Conservation (phyloP, 106 monocot species). For the Triglochin maritima region DNA sequence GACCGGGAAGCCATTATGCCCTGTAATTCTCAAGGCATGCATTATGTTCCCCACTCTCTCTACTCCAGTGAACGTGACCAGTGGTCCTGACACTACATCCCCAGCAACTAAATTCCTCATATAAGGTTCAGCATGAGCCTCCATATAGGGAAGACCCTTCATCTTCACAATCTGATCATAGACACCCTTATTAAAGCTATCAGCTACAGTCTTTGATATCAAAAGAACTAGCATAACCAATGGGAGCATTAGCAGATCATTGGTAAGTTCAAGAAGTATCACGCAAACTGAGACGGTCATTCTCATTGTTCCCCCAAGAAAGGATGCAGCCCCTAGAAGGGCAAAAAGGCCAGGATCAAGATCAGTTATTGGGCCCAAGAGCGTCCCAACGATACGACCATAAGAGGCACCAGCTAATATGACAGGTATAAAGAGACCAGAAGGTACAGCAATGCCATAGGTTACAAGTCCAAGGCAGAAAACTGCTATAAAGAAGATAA, state of each 20-base stretch:
- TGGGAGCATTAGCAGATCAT: slow-evolving; percentile 50
- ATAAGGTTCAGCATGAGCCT: slow-evolving; percentile 39
- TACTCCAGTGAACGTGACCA: slow-evolving; percentile 29
- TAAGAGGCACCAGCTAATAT: slow-evolving; percentile 51
- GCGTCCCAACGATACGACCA: slow-evolving; percentile 35
- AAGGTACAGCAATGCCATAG: slow-evolving; percentile 58
- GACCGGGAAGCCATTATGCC: slow-evolving; percentile 55
- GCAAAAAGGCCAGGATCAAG: slow-evolving; percentile 42
- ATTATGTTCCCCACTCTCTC: slow-evolving; percentile 37
- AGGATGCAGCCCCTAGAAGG: slow-evolving; percentile 44
- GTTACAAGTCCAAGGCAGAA: slow-evolving; percentile 43
- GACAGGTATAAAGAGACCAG: slow-evolving; percentile 58
- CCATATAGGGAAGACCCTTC: slow-evolving; percentile 58
- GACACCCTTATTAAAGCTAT: slow-evolving; percentile 46
- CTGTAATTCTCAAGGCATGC: slow-evolving; percentile 16
- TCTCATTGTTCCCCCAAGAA: slow-evolving; percentile 66
- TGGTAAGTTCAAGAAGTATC: slow-evolving; percentile 56
- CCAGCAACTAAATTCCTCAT: slow-evolving; percentile 44
- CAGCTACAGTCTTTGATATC: slow-evolving; percentile 46
- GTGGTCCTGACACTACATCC: slow-evolving; percentile 42
- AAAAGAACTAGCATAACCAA: slow-evolving; percentile 58
- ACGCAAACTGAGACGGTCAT: slow-evolving; percentile 64
- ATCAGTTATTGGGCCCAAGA: slow-evolving; percentile 18
- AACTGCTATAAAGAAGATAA: slow-evolving; percentile 30
- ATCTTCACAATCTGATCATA: slow-evolving; percentile 57